Evolutionary conservation across 768 basidiomycete species (phyloP), one percentile per base, ranked within the genome.

Genomic region (Fomitopsis pulvina): DNA sequence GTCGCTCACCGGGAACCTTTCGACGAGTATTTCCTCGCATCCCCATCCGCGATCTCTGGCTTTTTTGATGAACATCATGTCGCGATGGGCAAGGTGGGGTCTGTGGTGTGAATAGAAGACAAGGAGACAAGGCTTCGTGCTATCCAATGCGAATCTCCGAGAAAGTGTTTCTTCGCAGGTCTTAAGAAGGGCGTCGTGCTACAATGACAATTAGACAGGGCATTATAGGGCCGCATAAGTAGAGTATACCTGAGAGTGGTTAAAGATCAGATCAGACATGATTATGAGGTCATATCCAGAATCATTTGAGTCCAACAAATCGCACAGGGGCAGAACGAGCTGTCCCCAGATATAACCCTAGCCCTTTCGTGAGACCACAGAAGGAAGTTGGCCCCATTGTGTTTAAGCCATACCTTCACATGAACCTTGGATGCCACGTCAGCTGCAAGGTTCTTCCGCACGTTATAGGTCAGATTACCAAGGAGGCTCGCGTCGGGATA

Each of bases 181-280:
- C 21, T 72, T 72, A 6, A 96, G 74, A 18, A 97, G 71, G 0
- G 89, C 87, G 26, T 83, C 81, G 61, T 97, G 93, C 85, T 95
- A 24, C 32, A 12, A 52, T 41, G 5, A 1, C 42, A 26, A 45
- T 21, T 2, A n/a, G 9, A 39, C 25, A 7, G 18, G 12, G 58
- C n/a, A 51, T 57, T n/a, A 37, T 55, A 41, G 46, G 27, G 16
- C 16, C 2, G 42, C 24, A 21, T 25, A 20, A 1, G 14, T n/a
- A 26, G 2, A 2, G 51, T 71, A 29, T 53, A 86, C 91, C 71
- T 94, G 91, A 1, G 92, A 92, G 58, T 95, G 93, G 58, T 94
- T 96, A 68, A 95, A 96, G 28, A 97, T 79, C 28, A 98, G 79
- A 67, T 98, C 94, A 1, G 92, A 94, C 49, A 97, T 73, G 52